Conservation (phyloP, 2,329 filamentous ascomycete genomes). For the Fusarium duplospermum region DNA sequence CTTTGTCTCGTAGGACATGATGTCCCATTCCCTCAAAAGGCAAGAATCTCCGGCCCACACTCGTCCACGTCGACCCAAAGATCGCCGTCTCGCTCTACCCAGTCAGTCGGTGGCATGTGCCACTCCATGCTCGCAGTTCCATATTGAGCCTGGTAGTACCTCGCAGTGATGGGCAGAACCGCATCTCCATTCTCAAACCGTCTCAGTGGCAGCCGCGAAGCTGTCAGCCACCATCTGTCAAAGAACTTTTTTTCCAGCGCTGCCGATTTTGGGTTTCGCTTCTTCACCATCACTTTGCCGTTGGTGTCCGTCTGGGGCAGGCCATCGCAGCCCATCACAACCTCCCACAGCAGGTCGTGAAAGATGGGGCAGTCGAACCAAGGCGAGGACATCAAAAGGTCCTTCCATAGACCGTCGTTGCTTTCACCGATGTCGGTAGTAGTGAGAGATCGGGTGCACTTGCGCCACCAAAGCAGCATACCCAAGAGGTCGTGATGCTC, state of each 20-base stretch:
- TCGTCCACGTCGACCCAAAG: too few species aligned
- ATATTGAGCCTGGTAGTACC: background rate
- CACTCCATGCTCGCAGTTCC: background rate
- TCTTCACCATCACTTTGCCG: background rate
- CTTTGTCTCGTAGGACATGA: background rate
- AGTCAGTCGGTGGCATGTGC: too few species aligned
- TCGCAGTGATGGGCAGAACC: slow-evolving; percentile 23
- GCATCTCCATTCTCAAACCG: slow-evolving; percentile 31
- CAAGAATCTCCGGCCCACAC: too few species aligned
- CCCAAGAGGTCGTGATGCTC: background rate
- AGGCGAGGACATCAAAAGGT: slow-evolving; percentile 36
- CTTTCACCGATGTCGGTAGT: background rate
- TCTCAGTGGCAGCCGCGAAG: slow-evolving; percentile 34
- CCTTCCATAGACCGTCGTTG: slow-evolving; percentile 41
- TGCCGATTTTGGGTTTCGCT: background rate
- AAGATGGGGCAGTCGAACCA: slow-evolving; percentile 47
- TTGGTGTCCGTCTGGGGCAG: too few species aligned
- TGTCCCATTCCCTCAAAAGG: background rate
- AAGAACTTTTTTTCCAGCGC: slow-evolving; percentile 42
- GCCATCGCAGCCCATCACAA: background rate
- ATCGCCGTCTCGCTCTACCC: too few species aligned
- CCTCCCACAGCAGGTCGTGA: slow-evolving; percentile 13
- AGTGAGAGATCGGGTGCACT: too few species aligned
- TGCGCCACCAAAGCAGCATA: slow-evolving; percentile 46
- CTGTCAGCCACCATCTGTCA: slow-evolving; percentile 36